Conservation (phyloP, 495 filamentous ascomycete genomes). For the Gamarada debralockiae region DNA sequence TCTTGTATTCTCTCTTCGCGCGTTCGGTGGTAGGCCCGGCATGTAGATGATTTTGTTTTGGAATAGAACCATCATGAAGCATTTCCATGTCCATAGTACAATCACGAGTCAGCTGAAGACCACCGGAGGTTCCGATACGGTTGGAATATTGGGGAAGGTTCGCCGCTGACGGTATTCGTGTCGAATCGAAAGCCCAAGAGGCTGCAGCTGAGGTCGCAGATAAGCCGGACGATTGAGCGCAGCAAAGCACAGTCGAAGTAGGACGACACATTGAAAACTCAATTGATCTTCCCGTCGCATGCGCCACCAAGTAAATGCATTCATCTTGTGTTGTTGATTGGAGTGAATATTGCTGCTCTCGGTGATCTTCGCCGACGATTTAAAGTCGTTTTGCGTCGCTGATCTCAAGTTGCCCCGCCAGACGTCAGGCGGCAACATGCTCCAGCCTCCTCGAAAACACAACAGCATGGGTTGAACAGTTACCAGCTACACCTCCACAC, state of each 20-base stretch:
- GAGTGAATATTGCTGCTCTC: neutral
- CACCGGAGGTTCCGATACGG: slow-evolving; percentile 56
- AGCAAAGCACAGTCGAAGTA: no score
- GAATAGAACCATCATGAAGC: slow-evolving; percentile 72
- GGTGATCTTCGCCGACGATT: neutral
- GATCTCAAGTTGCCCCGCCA: neutral
- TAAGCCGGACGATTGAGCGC: no score
- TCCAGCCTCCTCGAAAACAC: neutral
- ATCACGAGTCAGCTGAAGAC: slow-evolving; percentile 65
- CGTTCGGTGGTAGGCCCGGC: slow-evolving; percentile 62
- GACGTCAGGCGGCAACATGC: no score
- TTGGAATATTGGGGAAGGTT: slow-evolving; percentile 35
- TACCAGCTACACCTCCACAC: neutral
- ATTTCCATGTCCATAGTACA: slow-evolving; percentile 74
- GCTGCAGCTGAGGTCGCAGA: neutral
- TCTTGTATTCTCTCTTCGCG: slow-evolving; percentile 56
- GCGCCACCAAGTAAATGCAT: neutral
- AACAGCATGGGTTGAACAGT: slow-evolving; percentile 11
- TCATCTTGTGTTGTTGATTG: neutral
- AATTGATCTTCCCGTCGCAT: no score
- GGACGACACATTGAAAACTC: no score
- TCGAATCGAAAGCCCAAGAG: neutral
- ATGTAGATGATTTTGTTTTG: slow-evolving; percentile 87
- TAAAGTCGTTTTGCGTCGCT: no score
- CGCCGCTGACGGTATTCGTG: neutral